These are phyloP conservation scores for Metarhizium anisopliae DNA, from an alignment of 2,329 filamentous ascomycete genomes.

Conservation along the genomic window DNA sequence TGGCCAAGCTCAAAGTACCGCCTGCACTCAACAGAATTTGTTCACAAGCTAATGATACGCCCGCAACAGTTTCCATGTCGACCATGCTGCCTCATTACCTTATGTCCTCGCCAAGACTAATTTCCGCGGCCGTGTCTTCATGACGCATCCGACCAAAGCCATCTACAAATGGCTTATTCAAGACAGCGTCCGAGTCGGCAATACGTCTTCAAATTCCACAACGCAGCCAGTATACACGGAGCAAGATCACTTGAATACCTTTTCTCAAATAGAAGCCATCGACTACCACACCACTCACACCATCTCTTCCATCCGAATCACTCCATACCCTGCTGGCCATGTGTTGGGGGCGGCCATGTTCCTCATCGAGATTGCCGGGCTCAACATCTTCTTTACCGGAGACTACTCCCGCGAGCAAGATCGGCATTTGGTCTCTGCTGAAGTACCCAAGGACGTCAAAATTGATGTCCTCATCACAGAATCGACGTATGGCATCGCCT, in stretches of 20 bases:
- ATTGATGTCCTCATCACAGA: slow-evolving; percentile 96
- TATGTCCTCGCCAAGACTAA: slow-evolving; percentile 98
- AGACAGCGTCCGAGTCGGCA: slow-evolving; percentile 86
- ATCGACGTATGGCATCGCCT: slow-evolving; percentile 93
- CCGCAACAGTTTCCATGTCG: slow-evolving; percentile 77
- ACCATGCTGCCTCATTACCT: slow-evolving; percentile 96
- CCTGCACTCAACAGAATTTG: not conserved
- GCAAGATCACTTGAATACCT: slow-evolving; percentile 87
- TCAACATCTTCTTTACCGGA: slow-evolving; percentile 95
- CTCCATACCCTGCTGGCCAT: slow-evolving; percentile 92
- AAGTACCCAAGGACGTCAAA: slow-evolving; percentile 80
- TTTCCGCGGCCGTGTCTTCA: slow-evolving; percentile 93
- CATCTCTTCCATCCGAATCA: slow-evolving; percentile 92
- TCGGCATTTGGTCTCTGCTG: slow-evolving; percentile 86
- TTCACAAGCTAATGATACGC: slow-evolving; percentile 6
- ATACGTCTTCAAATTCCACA: slow-evolving; percentile 52
- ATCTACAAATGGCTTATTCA: slow-evolving; percentile 99
- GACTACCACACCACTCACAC: slow-evolving; percentile 98
- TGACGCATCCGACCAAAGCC: slow-evolving; percentile 98
- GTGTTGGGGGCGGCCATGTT: slow-evolving; percentile 99
- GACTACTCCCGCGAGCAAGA: slow-evolving; percentile 97
- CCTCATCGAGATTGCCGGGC: slow-evolving; percentile 88
- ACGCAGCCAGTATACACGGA: slow-evolving; percentile 86
- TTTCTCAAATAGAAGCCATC: slow-evolving; percentile 91
- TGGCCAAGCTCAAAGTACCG: not conserved